Evolutionary conservation across 2,329 filamentous ascomycete genomes (phyloP).

Genomic region (Fusarium xyrophilum): DNA sequence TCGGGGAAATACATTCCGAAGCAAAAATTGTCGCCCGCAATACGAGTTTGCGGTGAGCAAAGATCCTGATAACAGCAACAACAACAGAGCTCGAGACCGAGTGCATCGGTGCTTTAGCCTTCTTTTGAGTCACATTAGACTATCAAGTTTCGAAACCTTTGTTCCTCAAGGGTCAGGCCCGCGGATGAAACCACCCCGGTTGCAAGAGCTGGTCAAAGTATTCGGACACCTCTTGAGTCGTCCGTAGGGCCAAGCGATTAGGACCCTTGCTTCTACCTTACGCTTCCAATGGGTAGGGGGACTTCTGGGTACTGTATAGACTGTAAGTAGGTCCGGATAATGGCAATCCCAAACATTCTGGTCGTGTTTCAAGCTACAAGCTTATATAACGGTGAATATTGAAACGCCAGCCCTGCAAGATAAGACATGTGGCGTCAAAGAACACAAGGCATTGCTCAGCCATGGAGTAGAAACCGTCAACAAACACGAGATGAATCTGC

Average conservation of each 20-base stretch:
- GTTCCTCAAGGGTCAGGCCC: not conserved
- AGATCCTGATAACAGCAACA: not conserved
- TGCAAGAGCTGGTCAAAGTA: constrained; percentile 17
- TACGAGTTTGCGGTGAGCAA: constrained; percentile 14
- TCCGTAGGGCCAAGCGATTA: constrained; percentile 33
- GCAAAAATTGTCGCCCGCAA: constrained; percentile 1
- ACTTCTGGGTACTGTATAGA: not conserved
- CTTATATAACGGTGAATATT: constrained; percentile 30
- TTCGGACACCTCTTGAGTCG: constrained; percentile 21
- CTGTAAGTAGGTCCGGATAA: constrained; percentile 6
- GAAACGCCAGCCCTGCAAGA: constrained; percentile 23
- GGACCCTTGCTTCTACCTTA: constrained; percentile 19
- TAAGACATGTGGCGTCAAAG: not conserved
- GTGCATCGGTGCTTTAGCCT: constrained; percentile 18
- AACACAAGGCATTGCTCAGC: constrained; percentile 3
- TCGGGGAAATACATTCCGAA: constrained; percentile 35
- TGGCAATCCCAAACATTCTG: constrained; percentile 28
- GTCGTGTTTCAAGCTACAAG: constrained; percentile 26
- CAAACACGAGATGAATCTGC: constrained; percentile 5
- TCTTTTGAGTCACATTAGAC: constrained; percentile 9
- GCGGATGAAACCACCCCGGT: constrained; percentile 26
- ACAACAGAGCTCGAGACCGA: not conserved
- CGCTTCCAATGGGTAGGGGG: constrained; percentile 10
- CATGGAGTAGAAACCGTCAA: not conserved
- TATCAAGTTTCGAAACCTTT: constrained; percentile 26